Evolutionary conservation across 495 filamentous ascomycete genomes (phyloP).

Genomic region (Aspergillus bridgeri): DNA sequence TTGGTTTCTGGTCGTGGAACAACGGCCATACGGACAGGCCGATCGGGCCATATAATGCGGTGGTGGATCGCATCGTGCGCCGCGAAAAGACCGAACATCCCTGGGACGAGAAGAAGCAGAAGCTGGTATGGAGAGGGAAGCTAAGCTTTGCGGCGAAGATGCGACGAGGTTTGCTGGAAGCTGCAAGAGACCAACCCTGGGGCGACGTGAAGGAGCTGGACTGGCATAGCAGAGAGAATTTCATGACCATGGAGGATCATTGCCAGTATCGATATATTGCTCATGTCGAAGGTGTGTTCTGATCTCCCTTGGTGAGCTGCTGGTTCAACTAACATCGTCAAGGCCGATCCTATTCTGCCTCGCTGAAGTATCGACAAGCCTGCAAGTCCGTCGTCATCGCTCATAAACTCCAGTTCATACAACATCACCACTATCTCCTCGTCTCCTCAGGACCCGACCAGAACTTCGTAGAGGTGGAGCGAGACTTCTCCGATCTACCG

Average conservation of each 20-base stretch:
- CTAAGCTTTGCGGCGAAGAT: conserved; percentile 23
- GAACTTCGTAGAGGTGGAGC: conserved; percentile 50
- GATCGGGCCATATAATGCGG: conserved; percentile 26
- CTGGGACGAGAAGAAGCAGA: conserved; percentile 30
- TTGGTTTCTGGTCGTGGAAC: conserved; percentile 63
- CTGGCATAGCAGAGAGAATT: conserved; percentile 30
- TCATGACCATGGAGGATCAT: conserved; percentile 39
- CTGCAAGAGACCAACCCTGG: conserved; percentile 35
- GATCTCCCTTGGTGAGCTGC: too few relatives aligned
- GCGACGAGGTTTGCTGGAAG: conserved; percentile 33
- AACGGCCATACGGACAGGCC: conserved; percentile 46
- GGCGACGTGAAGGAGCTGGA: conserved; percentile 37
- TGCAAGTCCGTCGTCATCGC: conserved; percentile 48
- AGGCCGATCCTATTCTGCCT: conserved; percentile 40
- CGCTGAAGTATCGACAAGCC: conserved; percentile 47
- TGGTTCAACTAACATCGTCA: not conserved
- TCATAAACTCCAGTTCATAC: conserved; percentile 19
- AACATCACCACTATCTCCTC: conserved; percentile 20
- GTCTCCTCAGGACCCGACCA: conserved; percentile 39
- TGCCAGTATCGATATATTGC: conserved; percentile 46
- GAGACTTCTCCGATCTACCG: conserved; percentile 47
- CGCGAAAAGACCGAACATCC: conserved; percentile 19
- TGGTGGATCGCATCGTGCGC: conserved; percentile 19
- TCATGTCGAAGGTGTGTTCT: conserved; percentile 41
- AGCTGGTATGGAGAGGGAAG: conserved; percentile 60